Evolutionary conservation across 208 protist species (phyloP), one percentile per base, ranked within the genome.

Genomic region (Acanthamoeba royreba): DNA sequence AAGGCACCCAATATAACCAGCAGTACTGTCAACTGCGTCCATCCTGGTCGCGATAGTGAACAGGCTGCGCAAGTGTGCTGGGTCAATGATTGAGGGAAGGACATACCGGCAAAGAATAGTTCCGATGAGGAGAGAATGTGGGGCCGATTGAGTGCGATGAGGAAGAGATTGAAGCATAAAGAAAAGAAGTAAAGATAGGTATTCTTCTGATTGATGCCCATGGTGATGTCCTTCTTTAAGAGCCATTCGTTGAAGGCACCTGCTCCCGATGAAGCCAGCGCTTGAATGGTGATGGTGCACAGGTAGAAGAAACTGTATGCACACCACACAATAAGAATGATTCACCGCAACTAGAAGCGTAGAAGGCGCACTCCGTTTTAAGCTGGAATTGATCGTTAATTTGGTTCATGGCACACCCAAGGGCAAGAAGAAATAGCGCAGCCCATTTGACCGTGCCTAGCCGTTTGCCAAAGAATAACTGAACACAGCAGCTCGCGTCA

Each of bases 191-290:
- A 90, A 35, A 90, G 46, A 49, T 90, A 90, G 38, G 46, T 69
- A 40, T 90, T 90, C 83, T 90, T 58, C 47, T 45, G 46, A 31
- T 90, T 90, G 47, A 90, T 90, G 46, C 52, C 83, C 55, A 90
- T 58, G 33, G 58, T 90, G 38, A 90, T 90, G 55, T 90, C 83
- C 83, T 40, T 90, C 35, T 90, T 90, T n/a, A 90, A 40, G 8
- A 66, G 49, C 52, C 31, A 58, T 49, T 90, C 83, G 42, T 90
- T 90, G 83, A 49, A 90, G 5, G 52, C 83, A n/a, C 83, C 83
- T 28, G 49, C 83, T 2, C 45, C 45, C 19, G 49, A 69, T 22
- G 49, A 58, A 33, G 52, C 49, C 46, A 90, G 25, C 17, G 83
- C 83, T n/a, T 86, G 77, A 5, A 86, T 86, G 25, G 77, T 86